phyloP scores from a whole-genome alignment of 2,329 filamentous ascomycete species.

The Coniochaeta sp. region DNA sequence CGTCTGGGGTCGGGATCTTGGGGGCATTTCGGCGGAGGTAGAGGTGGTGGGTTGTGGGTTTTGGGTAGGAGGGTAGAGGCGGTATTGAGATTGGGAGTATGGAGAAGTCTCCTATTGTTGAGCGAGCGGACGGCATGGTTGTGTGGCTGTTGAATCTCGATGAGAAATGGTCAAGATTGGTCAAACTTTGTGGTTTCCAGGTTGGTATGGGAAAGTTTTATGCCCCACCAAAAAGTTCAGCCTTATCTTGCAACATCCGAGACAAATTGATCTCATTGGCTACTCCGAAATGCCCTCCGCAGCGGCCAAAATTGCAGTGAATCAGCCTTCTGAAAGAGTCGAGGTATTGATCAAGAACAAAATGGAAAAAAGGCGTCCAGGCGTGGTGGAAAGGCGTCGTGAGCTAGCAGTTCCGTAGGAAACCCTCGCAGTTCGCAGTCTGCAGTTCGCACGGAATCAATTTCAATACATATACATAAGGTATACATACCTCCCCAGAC shows the following conservation, averaged over 20 bases:
- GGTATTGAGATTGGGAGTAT: conserved; percentile 63
- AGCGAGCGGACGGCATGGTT: conserved; percentile 26
- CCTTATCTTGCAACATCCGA: background rate
- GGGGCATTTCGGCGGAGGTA: conserved; percentile 81
- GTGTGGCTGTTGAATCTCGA: background rate
- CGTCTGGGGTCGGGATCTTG: conserved; percentile 64
- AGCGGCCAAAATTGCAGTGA: background rate
- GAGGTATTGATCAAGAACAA: too few species aligned
- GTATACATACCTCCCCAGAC: too few species aligned
- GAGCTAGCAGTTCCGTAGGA: too few species aligned
- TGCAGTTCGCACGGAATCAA: too few species aligned
- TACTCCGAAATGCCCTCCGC: background rate
- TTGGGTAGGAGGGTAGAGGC: conserved; percentile 52
- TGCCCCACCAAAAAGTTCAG: background rate
- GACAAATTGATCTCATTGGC: background rate
- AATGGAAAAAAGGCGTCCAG: too few species aligned
- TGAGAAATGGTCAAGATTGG: background rate
- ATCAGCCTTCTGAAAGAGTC: too few species aligned
- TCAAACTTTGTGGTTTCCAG: background rate
- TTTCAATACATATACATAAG: too few species aligned
- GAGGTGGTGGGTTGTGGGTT: conserved; percentile 66
- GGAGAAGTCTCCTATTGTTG: conserved; percentile 54
- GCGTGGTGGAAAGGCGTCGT: too few species aligned
- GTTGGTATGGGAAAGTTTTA: background rate
- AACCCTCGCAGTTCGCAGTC: too few species aligned